Evolutionary conservation across 768 basidiomycete species (phyloP).

Genomic region (Cystobasidium tubakii): DNA sequence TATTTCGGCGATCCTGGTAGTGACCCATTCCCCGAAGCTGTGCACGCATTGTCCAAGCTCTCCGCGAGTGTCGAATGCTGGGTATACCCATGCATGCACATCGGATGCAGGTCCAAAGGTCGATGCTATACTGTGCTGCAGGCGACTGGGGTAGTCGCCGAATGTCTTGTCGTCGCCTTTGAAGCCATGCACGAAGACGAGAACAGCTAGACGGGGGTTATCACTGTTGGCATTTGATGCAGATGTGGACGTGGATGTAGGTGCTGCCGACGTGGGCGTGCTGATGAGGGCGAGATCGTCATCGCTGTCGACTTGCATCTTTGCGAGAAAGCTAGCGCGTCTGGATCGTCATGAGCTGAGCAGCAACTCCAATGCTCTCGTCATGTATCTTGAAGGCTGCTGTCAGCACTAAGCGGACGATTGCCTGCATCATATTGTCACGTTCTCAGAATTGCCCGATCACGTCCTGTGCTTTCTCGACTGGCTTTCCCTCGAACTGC

Average conservation of each 20-base stretch:
- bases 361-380: too few species aligned
- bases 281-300: neutral
- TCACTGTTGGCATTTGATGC: neutral
- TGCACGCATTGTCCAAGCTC: constrained; percentile 31
- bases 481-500: too few species aligned
- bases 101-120: constrained; percentile 6
- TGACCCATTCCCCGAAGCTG: constrained; percentile 26
- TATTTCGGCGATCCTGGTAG: constrained; percentile 19
- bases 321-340: too few species aligned
- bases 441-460: too few species aligned
- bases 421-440: too few species aligned
- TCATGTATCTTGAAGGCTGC: too few species aligned
- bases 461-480: too few species aligned
- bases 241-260: neutral
- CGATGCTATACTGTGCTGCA: constrained; percentile 18
- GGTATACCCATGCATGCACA: constrained; percentile 32
- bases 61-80: constrained; percentile 25
- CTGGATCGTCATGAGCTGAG: too few species aligned
- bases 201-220: constrained; percentile 1
- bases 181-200: constrained; percentile 33
- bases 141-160: constrained; percentile 28
- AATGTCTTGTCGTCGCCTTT: constrained; percentile 36
- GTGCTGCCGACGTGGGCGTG: neutral
- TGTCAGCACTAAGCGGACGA: too few species aligned
- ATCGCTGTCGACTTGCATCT: neutral